Conservation (phyloP, 139 green algal genomes). For the Trebouxia sp. region DNA sequence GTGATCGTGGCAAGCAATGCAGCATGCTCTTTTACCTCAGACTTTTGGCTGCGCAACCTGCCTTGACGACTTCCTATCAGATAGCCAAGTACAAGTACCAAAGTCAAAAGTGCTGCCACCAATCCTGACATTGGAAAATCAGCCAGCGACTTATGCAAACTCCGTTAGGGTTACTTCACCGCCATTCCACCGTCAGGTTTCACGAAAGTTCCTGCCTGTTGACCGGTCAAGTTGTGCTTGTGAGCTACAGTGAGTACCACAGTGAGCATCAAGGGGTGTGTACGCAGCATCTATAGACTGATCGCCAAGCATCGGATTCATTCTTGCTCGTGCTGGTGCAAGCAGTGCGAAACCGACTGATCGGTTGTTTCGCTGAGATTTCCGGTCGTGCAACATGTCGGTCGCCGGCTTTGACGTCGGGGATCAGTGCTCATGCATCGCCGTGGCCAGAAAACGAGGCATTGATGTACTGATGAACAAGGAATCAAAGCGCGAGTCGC, state of each 20-base stretch:
- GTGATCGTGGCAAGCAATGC: too few relatives aligned
- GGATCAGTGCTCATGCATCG: slow-evolving; percentile 83
- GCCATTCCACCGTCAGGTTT: not conserved
- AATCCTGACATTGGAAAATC: not conserved
- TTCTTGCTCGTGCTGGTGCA: too few relatives aligned
- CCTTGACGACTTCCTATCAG: not conserved
- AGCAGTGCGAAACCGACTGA: too few relatives aligned
- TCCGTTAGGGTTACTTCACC: not conserved
- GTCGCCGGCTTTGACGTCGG: slow-evolving; percentile 94
- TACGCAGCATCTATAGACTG: too few relatives aligned
- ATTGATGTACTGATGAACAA: slow-evolving; percentile 97
- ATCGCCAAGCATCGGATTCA: too few relatives aligned
- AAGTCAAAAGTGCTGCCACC: not conserved
- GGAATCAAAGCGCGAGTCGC: slow-evolving; percentile 28
- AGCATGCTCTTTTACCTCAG: not conserved
- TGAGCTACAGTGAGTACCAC: too few relatives aligned
- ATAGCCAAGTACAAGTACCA: not conserved
- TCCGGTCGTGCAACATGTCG: slow-evolving; percentile 62
- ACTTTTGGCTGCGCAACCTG: not conserved
- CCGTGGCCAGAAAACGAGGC: slow-evolving; percentile 45
- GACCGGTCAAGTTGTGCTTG: not conserved
- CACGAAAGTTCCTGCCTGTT: slow-evolving; percentile 4
- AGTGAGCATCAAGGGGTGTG: too few relatives aligned
- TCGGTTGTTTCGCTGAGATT: not conserved
- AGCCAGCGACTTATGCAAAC: not conserved